Base-by-base conservation (phyloP, 2,329 filamentous ascomycete species). In the Aspergillus ruber region DNA sequence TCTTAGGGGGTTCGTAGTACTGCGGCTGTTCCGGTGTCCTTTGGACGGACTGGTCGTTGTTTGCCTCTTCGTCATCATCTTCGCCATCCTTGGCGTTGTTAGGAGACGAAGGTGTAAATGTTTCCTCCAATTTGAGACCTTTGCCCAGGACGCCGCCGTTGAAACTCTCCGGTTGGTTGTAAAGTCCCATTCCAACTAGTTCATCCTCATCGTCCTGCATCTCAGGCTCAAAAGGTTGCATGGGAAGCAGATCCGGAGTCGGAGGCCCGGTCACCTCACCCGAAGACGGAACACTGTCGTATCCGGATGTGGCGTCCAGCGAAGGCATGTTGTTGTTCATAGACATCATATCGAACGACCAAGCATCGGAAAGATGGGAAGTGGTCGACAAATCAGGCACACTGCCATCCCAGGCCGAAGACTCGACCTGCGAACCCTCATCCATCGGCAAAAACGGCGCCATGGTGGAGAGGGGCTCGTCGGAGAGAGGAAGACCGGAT, bases 161-260 rank as follows among this genome's bases (percentile, higher is more conserved):
- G 63, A 44, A 75, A 70, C 25, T 79, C 47, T 83, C 84, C 0
- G 86, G 86, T 4, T 80, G 73, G 58, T 89, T 87, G 65, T 93
- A 93, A 0, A 93, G 77, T 0, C 88, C 88, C 79, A 93, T 84
- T 17, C 87, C 87, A n/a, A 90, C 77, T 1, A 91, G 75, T 50
- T 89, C 84, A 59, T 90, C 86, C 33, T 82, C 84, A 12, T 78
- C 73, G 21, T 75, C 63, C 23, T 81, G 80, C 42, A 79, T 73
- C 35, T 80, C 75, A 27, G 78, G 75, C 1, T 62, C 58, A n/a
- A 62, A 60, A 20, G 64, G 58, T 44, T 67, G 65, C 32, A 64
- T 63, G n/a, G 67, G 63, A 13, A 68, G 59, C 32, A 70, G 61
- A 42, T 70, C 62, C 6, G 69, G 68, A 1, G 68, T 70, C 1